These are phyloP conservation scores for Botryosphaeria dothidea DNA, from an alignment of 2,329 filamentous ascomycete species.

Conservation along the genomic window DNA sequence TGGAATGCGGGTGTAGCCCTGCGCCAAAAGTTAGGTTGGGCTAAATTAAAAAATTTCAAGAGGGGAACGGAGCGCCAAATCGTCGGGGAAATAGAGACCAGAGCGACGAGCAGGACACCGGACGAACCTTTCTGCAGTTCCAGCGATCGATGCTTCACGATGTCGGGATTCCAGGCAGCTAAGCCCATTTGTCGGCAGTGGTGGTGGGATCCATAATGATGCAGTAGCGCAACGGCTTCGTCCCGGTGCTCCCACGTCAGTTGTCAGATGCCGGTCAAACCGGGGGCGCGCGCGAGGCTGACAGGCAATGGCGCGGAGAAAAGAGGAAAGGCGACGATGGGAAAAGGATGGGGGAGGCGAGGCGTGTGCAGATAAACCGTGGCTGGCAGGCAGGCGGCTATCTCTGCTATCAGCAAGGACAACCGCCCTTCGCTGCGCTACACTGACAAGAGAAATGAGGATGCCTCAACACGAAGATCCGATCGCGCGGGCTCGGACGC, in stretches of 20 bases:
- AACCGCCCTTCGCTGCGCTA: background rate
- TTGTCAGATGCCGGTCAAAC: background rate
- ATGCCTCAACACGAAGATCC: background rate
- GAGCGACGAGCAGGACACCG: background rate
- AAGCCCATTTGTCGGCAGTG: background rate
- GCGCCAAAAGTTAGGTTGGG: background rate
- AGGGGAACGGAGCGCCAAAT: background rate
- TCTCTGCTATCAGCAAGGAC: background rate
- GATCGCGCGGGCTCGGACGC: background rate
- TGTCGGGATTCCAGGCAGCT: background rate
- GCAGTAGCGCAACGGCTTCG: background rate
- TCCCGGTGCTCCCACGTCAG: background rate
- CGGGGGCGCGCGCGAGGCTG: background rate
- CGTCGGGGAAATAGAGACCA: background rate
- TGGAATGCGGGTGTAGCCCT: slow-evolving; percentile 1
- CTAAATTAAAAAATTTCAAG: background rate
- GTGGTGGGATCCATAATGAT: slow-evolving; percentile 1
- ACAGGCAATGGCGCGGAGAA: background rate
- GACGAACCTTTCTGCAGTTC: background rate
- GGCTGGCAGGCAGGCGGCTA: background rate
- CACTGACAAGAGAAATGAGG: background rate
- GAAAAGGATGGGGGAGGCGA: background rate
- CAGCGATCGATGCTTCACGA: background rate
- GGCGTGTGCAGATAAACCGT: background rate
- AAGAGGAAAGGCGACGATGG: background rate